These are phyloP conservation scores for Lyophyllum semitale DNA, from an alignment of 768 basidiomycete genomes.

Conservation along the genomic window DNA sequence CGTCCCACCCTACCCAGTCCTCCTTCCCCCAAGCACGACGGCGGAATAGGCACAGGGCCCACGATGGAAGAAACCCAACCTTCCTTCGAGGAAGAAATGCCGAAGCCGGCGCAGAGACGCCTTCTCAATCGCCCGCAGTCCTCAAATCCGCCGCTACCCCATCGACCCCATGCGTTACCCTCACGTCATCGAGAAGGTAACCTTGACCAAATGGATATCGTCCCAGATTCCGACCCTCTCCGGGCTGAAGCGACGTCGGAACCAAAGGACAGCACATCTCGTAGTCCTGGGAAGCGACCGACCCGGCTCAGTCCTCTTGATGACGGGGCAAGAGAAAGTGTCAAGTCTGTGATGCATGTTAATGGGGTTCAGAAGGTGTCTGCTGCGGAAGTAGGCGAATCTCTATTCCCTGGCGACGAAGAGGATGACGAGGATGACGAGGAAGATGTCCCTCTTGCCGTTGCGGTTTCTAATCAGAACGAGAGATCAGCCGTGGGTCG, in stretches of 20 bases:
- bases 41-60: not conserved
- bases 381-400: not conserved
- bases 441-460: slow-evolving; percentile 48
- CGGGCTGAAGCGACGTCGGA: slow-evolving; percentile 24
- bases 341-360: slow-evolving; percentile 27
- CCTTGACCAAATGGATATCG: slow-evolving; percentile 43
- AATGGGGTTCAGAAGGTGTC: slow-evolving; percentile 20
- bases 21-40: not conserved
- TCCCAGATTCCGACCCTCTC: slow-evolving; percentile 67
- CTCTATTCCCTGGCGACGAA: slow-evolving; percentile 19
- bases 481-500: slow-evolving; percentile 19
- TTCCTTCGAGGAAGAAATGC: slow-evolving; percentile 10
- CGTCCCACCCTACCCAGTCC: not conserved
- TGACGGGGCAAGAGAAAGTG: slow-evolving; percentile 19
- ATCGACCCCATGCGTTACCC: not conserved
- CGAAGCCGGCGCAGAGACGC: slow-evolving; percentile 7
- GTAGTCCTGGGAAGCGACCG: not conserved
- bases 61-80: slow-evolving; percentile 25
- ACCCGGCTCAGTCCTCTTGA: not conserved
- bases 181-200: slow-evolving; percentile 6
- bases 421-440: slow-evolving; percentile 42
- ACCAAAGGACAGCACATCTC: not conserved
- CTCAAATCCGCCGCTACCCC: not conserved
- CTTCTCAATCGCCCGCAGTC: not conserved
- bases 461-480: slow-evolving; percentile 18